Percentiles rank a stretch among this genome's conserved stretches.
Conservation (phyloP, 768 basidiomycete species). For the Boletus reticulatus region DNA sequence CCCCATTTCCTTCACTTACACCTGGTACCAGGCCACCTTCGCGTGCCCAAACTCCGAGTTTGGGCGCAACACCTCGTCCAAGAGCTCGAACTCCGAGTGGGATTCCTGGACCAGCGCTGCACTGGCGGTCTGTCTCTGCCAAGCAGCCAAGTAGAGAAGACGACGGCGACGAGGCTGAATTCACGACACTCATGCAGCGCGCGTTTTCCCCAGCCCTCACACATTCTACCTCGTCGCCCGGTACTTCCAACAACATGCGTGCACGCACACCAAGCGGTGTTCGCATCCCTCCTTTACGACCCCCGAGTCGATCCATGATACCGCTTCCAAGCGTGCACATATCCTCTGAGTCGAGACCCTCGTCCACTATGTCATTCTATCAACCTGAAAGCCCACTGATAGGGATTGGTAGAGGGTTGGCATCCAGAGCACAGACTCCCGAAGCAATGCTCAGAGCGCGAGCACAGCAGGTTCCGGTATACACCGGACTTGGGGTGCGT, state of each 20-base stretch:
- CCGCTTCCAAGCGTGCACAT: conserved; percentile 74
- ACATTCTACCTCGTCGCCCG: conserved; percentile 45
- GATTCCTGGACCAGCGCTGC: conserved; percentile 64
- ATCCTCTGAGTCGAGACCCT: conserved; percentile 66
- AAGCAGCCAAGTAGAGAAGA: conserved; percentile 44
- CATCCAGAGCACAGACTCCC: conserved; percentile 64
- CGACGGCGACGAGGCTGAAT: conserved; percentile 44
- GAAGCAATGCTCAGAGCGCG: conserved; percentile 60
- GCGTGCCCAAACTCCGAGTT: conserved; percentile 55
- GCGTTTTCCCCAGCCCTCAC: conserved; percentile 59
- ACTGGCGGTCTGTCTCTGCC: conserved; percentile 48
- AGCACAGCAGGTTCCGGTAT: conserved; percentile 57
- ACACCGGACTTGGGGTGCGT: conserved; percentile 41
- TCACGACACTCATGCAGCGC: conserved; percentile 50
- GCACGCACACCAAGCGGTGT: conserved; percentile 41
- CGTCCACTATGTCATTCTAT: conserved; percentile 69
- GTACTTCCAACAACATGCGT: conserved; percentile 23
- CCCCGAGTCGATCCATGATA: conserved; percentile 82
- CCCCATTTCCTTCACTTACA: conserved; percentile 29
- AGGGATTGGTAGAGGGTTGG: conserved; percentile 32
- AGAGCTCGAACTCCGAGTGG: conserved; percentile 78
- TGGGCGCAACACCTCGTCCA: conserved; percentile 53
- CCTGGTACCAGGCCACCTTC: conserved; percentile 43
- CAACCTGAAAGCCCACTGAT: conserved; percentile 52
- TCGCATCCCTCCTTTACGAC: conserved; percentile 57